A percentile compares a stretch with the other conserved stretches of the same genome.
These are phyloP conservation scores for Globisporangium parvum DNA, from an alignment of 352 stramenopile genomes.

Conservation along the genomic window DNA sequence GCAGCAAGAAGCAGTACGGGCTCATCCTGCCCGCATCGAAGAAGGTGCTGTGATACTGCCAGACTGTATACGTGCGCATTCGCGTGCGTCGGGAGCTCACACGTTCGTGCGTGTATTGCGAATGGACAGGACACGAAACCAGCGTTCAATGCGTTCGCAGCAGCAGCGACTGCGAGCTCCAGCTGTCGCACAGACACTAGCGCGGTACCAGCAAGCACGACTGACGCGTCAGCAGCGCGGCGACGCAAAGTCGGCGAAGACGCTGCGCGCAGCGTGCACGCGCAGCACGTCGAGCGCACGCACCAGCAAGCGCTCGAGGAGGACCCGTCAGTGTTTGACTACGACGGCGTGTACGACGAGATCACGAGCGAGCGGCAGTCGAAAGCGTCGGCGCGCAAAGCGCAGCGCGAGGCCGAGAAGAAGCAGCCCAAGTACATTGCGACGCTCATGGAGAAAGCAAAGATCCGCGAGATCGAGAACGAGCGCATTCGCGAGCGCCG, in stretches of 20 bases:
- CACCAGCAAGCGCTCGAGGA: slow-evolving; percentile 57
- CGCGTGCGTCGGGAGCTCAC: background rate
- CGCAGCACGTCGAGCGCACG: slow-evolving; percentile 38
- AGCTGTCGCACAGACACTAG: background rate
- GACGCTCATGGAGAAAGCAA: slow-evolving; percentile 86
- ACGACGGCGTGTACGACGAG: slow-evolving; percentile 87
- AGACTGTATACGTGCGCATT: background rate
- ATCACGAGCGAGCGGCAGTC: slow-evolving; percentile 49
- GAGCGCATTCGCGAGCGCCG: slow-evolving; percentile 85
- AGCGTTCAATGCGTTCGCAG: slow-evolving; percentile 12
- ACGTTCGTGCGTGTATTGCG: background rate
- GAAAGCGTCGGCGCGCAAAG: slow-evolving; percentile 35
- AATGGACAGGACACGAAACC: background rate
- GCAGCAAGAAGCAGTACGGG: slow-evolving; percentile 20
- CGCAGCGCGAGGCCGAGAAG: slow-evolving; percentile 52
- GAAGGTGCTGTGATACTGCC: background rate
- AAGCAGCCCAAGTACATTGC: slow-evolving; percentile 85
- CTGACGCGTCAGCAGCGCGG: slow-evolving; percentile 8
- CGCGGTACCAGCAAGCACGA: background rate
- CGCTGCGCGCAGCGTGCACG: slow-evolving; percentile 45
- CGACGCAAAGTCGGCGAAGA: slow-evolving; percentile 34
- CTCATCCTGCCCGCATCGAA: slow-evolving; percentile 14
- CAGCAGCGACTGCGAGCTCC: background rate
- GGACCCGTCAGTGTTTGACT: slow-evolving; percentile 87
- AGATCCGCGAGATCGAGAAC: slow-evolving; percentile 86